phyloP scores from a whole-genome alignment of 2,329 filamentous ascomycete species.

The Karstenula rhodostoma region DNA sequence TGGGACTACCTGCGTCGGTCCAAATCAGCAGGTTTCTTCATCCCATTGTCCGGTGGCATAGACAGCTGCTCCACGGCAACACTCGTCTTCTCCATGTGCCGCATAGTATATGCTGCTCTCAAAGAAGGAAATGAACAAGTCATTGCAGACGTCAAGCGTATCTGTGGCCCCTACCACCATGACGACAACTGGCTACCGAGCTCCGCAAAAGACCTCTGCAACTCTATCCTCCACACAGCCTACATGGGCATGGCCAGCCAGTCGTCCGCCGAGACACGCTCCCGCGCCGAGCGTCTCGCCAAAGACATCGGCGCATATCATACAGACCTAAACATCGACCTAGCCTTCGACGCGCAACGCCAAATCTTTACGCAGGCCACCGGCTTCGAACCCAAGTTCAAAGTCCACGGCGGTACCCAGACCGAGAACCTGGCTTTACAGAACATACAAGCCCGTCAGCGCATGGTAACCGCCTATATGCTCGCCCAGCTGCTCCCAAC shows the following conservation, averaged over 20 bases:
- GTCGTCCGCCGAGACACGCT: conserved; percentile 71
- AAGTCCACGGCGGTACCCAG: conserved; percentile 67
- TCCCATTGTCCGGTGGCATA: conserved; percentile 68
- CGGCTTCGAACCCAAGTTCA: conserved; percentile 68
- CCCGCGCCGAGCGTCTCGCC: conserved; percentile 68
- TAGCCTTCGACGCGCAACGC: conserved; percentile 67
- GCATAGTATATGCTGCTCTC: conserved; percentile 63
- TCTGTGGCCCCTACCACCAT: conserved; percentile 59
- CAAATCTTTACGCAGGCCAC: conserved; percentile 66
- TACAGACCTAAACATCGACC: conserved; percentile 76
- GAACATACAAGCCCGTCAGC: conserved; percentile 69
- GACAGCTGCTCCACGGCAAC: conserved; percentile 66
- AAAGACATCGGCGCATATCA: conserved; percentile 75
- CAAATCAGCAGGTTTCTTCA: conserved; percentile 62
- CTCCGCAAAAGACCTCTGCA: conserved; percentile 67
- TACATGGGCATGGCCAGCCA: conserved; percentile 67
- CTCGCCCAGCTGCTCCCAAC: conserved; percentile 71
- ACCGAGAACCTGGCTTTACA: conserved; percentile 72
- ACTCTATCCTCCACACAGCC: conserved; percentile 64
- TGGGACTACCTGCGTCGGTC: conserved; percentile 69
- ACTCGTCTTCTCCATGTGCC: conserved; percentile 62
- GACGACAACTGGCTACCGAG: conserved; percentile 59
- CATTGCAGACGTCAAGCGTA: conserved; percentile 60
- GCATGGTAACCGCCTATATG: conserved; percentile 72
- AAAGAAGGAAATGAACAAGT: conserved; percentile 62